Percentiles rank a stretch among this genome's conserved stretches.
Evolutionary conservation across 495 filamentous ascomycete species (phyloP).

Genomic region (Podospora conica): DNA sequence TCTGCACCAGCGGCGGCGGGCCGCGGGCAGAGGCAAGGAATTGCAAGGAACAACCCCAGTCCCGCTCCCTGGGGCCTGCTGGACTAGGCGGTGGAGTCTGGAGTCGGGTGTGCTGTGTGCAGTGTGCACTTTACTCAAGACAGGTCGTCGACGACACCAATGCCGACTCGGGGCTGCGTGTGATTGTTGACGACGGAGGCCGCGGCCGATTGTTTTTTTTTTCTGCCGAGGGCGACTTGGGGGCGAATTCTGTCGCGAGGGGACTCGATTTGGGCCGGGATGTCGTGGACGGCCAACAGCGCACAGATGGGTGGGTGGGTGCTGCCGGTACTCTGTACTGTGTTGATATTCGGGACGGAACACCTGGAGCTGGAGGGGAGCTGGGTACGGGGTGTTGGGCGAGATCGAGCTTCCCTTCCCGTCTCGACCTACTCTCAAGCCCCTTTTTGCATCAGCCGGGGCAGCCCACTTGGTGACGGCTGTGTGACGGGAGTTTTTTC

Average conservation of each 20-base stretch:
- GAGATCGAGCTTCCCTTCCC: neutral
- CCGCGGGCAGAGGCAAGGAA: neutral
- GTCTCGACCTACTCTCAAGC: too few species aligned
- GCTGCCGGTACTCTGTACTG: neutral
- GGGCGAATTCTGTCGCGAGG: neutral
- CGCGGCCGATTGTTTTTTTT: neutral
- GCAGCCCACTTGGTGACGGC: neutral
- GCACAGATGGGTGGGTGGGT: neutral
- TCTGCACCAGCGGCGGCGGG: neutral
- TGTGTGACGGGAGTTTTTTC: neutral
- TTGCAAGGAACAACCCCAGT: slow-evolving; percentile 1
- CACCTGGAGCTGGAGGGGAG: too few species aligned
- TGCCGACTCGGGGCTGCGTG: too few species aligned
- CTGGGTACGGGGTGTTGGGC: neutral
- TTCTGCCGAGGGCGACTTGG: neutral
- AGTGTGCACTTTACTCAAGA: too few species aligned
- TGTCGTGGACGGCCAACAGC: neutral
- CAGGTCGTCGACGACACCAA: too few species aligned
- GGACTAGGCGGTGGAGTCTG: too few species aligned
- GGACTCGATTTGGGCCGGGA: neutral
- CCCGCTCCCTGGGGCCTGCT: neutral
- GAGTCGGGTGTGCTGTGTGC: too few species aligned
- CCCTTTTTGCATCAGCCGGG: neutral
- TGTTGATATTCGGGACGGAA: neutral
- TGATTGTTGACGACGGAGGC: neutral